Evolutionary conservation across 1,284 basidiomycete species (phyloP).

Genomic region (Cutaneotrichosporon cyanovorans): DNA sequence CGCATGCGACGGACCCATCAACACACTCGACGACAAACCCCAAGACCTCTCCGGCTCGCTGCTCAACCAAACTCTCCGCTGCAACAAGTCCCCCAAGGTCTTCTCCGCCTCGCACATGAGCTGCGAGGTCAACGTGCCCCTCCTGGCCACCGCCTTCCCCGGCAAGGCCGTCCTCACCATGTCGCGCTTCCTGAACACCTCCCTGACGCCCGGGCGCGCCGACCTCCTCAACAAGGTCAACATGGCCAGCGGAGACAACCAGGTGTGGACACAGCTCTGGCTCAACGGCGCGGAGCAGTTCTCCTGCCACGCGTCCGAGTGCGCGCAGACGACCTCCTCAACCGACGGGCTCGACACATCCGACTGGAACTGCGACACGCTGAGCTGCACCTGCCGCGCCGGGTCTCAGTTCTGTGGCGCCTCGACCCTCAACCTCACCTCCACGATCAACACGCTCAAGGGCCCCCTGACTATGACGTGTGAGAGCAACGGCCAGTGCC

Average conservation of each 20-base stretch:
- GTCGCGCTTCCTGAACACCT: conserved; percentile 61
- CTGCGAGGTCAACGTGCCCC: conserved; percentile 58
- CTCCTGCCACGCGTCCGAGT: conserved; percentile 64
- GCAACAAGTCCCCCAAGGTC: conserved; percentile 24
- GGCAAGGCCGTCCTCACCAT: conserved; percentile 62
- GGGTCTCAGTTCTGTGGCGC: conserved; percentile 68
- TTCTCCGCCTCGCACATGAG: conserved; percentile 32
- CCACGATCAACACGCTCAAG: conserved; percentile 48
- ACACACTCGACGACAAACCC: not conserved
- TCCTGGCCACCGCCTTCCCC: conserved; percentile 65
- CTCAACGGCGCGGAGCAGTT: conserved; percentile 75
- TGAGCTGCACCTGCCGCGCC: conserved; percentile 64
- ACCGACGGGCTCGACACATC: conserved; percentile 33
- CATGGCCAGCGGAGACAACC: conserved; percentile 51
- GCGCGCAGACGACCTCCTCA: conserved; percentile 53
- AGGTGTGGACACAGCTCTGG: conserved; percentile 66
- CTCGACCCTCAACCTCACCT: conserved; percentile 48
- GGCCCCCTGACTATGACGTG: conserved; percentile 57
- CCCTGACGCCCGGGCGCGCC: conserved; percentile 54
- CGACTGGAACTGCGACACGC: conserved; percentile 60
- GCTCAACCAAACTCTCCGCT: conserved; percentile 25
- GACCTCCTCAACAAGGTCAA: conserved; percentile 10
- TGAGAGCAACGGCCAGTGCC: conserved; percentile 55
- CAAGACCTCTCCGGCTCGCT: conserved; percentile 1
- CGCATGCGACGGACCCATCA: conserved; percentile 28